Percentiles rank a stretch among this genome's conserved stretches.
Conservation (phyloP, 139 green algal species). For the Chlorella sp. region DNA sequence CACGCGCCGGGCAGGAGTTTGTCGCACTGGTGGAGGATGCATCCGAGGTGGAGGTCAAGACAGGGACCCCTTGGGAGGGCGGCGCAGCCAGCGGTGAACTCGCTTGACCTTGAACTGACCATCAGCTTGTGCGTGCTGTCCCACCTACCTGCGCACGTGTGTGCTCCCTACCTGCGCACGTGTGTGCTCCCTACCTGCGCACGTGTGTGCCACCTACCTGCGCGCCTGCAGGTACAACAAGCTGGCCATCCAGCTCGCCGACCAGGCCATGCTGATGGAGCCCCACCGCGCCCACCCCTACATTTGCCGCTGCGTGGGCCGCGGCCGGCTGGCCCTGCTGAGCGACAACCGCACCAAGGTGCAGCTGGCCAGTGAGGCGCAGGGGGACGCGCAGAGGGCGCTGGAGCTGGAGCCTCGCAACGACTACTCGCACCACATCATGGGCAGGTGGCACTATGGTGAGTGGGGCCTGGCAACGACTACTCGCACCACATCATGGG, state of each 20-base stretch:
- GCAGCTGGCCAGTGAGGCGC: constrained; percentile 49
- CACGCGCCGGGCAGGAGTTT: too few relatives aligned
- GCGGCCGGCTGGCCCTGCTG: constrained; percentile 64
- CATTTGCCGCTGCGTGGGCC: constrained; percentile 47
- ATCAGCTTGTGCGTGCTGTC: too few relatives aligned
- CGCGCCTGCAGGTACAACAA: too few relatives aligned
- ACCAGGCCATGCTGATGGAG: constrained; percentile 36
- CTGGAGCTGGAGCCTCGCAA: constrained; percentile 41
- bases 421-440: constrained; percentile 74
- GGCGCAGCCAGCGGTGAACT: too few relatives aligned
- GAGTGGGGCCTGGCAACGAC: constrained; percentile 41
- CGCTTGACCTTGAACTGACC: too few relatives aligned
- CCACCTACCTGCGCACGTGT: too few relatives aligned
- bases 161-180: too few relatives aligned
- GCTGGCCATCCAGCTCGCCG: constrained; percentile 34
- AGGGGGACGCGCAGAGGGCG: constrained; percentile 39
- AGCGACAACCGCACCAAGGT: constrained; percentile 65
- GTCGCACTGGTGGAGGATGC: too few relatives aligned
- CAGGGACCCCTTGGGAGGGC: too few relatives aligned
- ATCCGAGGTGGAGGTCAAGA: too few relatives aligned
- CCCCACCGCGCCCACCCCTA: constrained; percentile 13
- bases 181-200: too few relatives aligned
- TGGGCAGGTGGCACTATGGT: constrained; percentile 46
- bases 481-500: constrained; percentile 76
- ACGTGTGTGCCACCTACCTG: too few relatives aligned